Conservation (phyloP, 163 green algal genomes). For the Volvox carteri region DNA sequence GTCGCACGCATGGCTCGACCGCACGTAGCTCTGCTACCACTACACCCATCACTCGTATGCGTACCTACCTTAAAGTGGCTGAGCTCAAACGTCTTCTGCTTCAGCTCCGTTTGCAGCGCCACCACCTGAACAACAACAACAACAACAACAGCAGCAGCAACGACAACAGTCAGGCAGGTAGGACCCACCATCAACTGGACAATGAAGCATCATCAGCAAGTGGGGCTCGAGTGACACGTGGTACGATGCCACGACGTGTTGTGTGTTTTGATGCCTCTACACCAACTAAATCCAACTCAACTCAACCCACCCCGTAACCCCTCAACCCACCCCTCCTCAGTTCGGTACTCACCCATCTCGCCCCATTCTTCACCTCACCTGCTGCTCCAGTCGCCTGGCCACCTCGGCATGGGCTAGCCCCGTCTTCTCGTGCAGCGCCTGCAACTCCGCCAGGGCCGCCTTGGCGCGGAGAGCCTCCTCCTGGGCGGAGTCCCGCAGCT, state of each 20-base stretch:
- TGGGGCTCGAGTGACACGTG: too few species aligned
- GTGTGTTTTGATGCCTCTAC: too few species aligned
- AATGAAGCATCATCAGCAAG: too few species aligned
- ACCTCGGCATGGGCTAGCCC: slow-evolving; percentile 43
- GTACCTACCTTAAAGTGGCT: slow-evolving; percentile 64
- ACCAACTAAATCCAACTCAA: too few species aligned
- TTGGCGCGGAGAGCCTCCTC: slow-evolving; percentile 59
- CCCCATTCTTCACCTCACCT: slow-evolving; percentile 16
- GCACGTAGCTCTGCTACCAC: too few species aligned
- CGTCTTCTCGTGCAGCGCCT: slow-evolving; percentile 54
- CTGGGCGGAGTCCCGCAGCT: slow-evolving; percentile 64
- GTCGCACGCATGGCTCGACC: too few species aligned
- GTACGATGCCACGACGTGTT: too few species aligned
- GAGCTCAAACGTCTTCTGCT: slow-evolving; percentile 67
- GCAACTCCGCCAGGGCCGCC: slow-evolving; percentile 58
- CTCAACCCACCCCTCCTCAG: too few species aligned
- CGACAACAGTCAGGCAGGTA: not conserved
- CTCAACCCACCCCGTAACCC: too few species aligned
- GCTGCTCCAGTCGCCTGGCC: slow-evolving; percentile 56
- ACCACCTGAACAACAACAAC: slow-evolving; percentile 35
- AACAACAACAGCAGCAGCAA: not conserved
- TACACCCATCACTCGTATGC: too few species aligned
- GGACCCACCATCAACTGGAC: too few species aligned
- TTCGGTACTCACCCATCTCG: too few species aligned
- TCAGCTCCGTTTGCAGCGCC: slow-evolving; percentile 66